Conservation (phyloP, 2,329 filamentous ascomycete genomes). For the Lecanicillium sp. region DNA sequence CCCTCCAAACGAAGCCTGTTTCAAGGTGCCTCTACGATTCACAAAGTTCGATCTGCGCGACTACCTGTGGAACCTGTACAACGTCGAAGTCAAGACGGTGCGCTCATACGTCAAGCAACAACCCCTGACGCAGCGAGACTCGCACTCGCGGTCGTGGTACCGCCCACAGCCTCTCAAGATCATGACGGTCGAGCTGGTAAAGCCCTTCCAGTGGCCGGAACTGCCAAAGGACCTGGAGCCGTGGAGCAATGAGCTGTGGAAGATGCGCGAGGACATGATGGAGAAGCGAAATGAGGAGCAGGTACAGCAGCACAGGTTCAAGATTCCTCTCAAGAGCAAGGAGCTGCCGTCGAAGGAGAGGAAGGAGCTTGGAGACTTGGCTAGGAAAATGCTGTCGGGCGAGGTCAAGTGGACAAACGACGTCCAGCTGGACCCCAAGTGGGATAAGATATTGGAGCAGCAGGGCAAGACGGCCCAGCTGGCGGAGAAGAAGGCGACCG, state of each 20-base stretch:
- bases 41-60: constrained; percentile 96
- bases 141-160: constrained; percentile 49
- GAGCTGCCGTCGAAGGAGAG: constrained; percentile 32
- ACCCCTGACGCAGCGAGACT: constrained; percentile 43
- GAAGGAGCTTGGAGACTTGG: constrained; percentile 52
- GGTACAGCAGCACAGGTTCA: constrained; percentile 21
- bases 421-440: constrained; percentile 38
- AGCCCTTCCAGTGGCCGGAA: constrained; percentile 84
- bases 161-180: constrained; percentile 72
- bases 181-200: constrained; percentile 86
- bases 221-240: constrained; percentile 51
- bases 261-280: constrained; percentile 41
- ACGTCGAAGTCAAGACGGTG: constrained; percentile 62
- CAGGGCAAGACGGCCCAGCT: constrained; percentile 13
- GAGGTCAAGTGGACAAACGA: constrained; percentile 52
- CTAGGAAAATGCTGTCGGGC: constrained; percentile 53
- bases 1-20: constrained; percentile 75
- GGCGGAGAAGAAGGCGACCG: constrained; percentile 12
- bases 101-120: constrained; percentile 69
- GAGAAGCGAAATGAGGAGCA: constrained; percentile 29
- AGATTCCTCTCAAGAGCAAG: constrained; percentile 33
- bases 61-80: constrained; percentile 85
- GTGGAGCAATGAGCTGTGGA: constrained; percentile 58
- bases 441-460: constrained; percentile 22
- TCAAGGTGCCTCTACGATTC: constrained; percentile 84